Evolutionary conservation across 441 rosid genomes (phyloP), one percentile per base, ranked within the genome.

Genomic region (Omphalea diandra): DNA sequence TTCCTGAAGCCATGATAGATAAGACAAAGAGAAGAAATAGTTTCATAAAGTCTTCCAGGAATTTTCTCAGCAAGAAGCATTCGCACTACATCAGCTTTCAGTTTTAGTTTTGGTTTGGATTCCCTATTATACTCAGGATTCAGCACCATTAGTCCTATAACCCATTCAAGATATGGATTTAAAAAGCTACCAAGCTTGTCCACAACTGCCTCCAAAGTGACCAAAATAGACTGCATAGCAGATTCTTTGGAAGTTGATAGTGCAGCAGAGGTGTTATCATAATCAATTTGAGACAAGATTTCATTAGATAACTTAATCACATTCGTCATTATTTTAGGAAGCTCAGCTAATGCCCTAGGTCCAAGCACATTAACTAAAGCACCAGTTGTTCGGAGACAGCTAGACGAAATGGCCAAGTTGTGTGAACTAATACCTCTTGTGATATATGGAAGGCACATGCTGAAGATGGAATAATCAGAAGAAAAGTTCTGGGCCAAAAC

Each of bases 151-250:
- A 96, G 78, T 80, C 83, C 75, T 31, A 84, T 70, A 68, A 93
- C 82, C 75, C 90, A 91, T 61, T 83, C 87, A 68, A 96, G 97
- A 77, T 91, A 87, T 22, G 99, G 99, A 79, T 81, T 93, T 62
- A 96, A 76, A 77, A 96, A 96, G 64, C 97, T 91, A 70, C 97
- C 99, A 74, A 96, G 93, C 81, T 93, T 90, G 77, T 88, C 97
- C 65, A 91, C 81, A 71, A 88, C 96, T 43, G 97, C 97, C 77
- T 93, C 97, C 79, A 96, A 79, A 27, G 86, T 68, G 41, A 84
- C 76, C 57, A 96, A 90, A 83, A 90, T 72, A 71, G 98, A 87
- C 31, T 83, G 75, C 87, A 84, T 62, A 35, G 84, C 68, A 74
- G 91, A 82, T 70, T 81, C 85, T 65, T 63, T 73, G 43, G 73